Evolutionary conservation across 306 rosid species (phyloP).

Genomic region (Gastrolobium villosum): DNA sequence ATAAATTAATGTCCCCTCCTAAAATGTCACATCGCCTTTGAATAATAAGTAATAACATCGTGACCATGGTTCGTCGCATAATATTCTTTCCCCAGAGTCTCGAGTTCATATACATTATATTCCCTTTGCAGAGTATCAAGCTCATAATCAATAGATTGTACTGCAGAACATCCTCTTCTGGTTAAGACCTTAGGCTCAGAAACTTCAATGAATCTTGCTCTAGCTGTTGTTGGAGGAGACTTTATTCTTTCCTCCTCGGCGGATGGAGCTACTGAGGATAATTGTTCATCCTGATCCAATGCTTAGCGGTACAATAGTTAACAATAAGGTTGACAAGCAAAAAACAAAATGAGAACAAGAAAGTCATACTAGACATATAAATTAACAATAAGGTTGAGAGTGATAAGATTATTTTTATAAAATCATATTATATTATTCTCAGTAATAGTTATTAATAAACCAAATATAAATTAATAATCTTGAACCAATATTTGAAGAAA

Average conservation of each 20-base stretch:
- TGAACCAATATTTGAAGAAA: too few relatives aligned
- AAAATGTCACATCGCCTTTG: neutral
- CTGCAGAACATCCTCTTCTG: constrained; percentile 59
- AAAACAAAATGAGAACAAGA: constrained; percentile 24
- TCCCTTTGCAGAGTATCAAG: constrained; percentile 52
- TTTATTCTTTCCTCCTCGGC: constrained; percentile 58
- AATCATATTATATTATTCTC: too few relatives aligned
- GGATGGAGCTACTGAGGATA: constrained; percentile 55
- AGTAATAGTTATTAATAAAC: too few relatives aligned
- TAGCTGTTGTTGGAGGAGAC: constrained; percentile 60
- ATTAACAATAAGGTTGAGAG: neutral
- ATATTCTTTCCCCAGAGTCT: constrained; percentile 52
- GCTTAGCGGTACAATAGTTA: constrained; percentile 74
- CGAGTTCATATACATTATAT: constrained; percentile 46
- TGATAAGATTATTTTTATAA: too few relatives aligned
- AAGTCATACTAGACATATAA: neutral
- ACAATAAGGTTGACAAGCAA: constrained; percentile 10
- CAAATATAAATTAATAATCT: too few relatives aligned
- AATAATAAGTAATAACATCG: neutral
- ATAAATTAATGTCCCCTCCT: too few relatives aligned
- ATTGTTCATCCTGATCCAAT: constrained; percentile 78
- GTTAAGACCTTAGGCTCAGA: constrained; percentile 49
- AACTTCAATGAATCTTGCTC: constrained; percentile 51
- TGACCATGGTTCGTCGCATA: too few relatives aligned
- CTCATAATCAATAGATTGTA: constrained; percentile 56